A percentile compares a stretch with the other conserved stretches of the same genome.
phyloP scores from a whole-genome alignment of 805 yeast genomes.

The Candida insectalens region DNA sequence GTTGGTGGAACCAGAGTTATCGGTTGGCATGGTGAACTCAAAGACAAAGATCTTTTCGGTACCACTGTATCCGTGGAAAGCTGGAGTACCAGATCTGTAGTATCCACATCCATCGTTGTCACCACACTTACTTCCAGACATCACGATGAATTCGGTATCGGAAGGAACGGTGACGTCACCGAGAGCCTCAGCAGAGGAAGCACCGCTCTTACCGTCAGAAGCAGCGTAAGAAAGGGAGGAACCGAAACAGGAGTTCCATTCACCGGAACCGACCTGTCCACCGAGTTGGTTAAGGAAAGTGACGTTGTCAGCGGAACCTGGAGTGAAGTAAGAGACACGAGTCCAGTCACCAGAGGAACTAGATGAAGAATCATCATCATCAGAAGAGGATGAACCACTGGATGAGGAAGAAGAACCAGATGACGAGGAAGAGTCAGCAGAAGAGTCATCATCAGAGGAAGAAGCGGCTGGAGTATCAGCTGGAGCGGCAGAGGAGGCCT shows the following conservation, averaged over 20 bases:
- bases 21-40: conserved; percentile 87
- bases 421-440: conserved; percentile 12
- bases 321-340: conserved; percentile 60
- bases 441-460: conserved; percentile 23
- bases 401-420: conserved; percentile 16
- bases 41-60: conserved; percentile 76
- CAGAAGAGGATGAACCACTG: conserved; percentile 9
- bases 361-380: conserved; percentile 22
- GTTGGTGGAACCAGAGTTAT: conserved; percentile 36
- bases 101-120: conserved; percentile 60
- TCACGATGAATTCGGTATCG: conserved; percentile 71
- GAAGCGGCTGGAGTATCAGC: conserved; percentile 24
- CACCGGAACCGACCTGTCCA: conserved; percentile 78
- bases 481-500: conserved; percentile 18
- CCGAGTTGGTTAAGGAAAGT: conserved; percentile 85
- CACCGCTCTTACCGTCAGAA: conserved; percentile 66
- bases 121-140: conserved; percentile 60
- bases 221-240: conserved; percentile 83
- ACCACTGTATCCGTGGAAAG: conserved; percentile 92
- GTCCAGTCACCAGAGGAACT: conserved; percentile 51
- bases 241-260: conserved; percentile 81
- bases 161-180: conserved; percentile 61
- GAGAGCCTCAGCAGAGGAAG: conserved; percentile 60
- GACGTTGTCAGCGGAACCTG: conserved; percentile 51
- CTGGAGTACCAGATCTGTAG: conserved; percentile 80